Evolutionary conservation across 2,329 filamentous ascomycete genomes (phyloP), one percentile per base, ranked within the genome.

Genomic region (Colletotrichum camelliae): DNA sequence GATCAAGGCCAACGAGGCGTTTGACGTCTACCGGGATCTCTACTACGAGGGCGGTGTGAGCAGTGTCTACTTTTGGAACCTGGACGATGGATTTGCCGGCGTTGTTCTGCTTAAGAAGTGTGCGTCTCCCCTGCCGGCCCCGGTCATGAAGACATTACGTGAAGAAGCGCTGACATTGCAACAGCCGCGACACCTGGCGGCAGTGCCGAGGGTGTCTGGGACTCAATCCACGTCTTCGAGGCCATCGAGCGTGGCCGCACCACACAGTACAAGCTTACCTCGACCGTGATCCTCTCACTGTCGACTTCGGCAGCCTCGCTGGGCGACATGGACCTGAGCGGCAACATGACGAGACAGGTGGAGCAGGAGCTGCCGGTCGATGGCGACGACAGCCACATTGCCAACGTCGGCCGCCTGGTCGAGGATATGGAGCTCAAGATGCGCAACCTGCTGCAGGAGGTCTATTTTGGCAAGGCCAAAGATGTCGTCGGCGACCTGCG

Each of bases 341-440:
- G 97, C 79, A 98, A 98, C 88, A 97, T 99, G 96, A 98, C 97
- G 75, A 92, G 97, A 77, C 97, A 99, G 89, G 92, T 98, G 68
- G 96, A 99, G 88, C 92, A 94, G 82, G 96, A 98, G 85, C 89
- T 98, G 83, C 92, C 95, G 10, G 95, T 98, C 48, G 95, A 98
- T 80, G 94, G 93, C 81, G 96, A 98, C 85, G 94, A 94, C 80
- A 95, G 94, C 84, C 97, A 99, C 88, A 97, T 99, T 80, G 95
- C 94, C 80, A 99, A 99, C 86, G 95, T 98, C 76, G 97, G 97
- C 74, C 91, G 93, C 78, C 90, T 99, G 83, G 96, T 99, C 68
- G 97, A 99, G 89, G 97, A 99, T 85, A 98, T 99, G 97, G 97
- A 99, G 88, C 92, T 98, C 84, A 98, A 98, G 90, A 98, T 99